Evolutionary conservation across 2,329 filamentous ascomycete genomes (phyloP), one percentile per base, ranked within the genome.

Genomic region (Clonostachys sp.): DNA sequence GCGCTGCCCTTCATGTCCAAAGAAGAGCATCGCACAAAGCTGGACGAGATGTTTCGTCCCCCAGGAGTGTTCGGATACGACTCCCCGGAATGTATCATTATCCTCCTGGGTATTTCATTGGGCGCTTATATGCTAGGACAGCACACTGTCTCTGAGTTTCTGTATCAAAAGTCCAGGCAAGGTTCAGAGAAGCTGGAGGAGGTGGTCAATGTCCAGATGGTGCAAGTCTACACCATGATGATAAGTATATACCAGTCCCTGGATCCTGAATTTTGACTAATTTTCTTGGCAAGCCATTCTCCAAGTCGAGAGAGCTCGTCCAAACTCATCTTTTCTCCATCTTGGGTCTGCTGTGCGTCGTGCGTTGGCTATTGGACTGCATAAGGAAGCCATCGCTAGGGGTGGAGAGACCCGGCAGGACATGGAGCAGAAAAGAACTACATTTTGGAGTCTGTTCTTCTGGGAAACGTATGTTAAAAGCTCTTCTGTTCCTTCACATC

Each of bases 221-320:
- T 73, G 5, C 71, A 73, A 48, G 60, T 72, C 7, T 61, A 68
- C 1, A 52, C 72, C 13, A 56, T 73, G 33, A 71, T 73, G 67
- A 73, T 73, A 68, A 70, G 70, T 52, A 34, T 41, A 4, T 12
- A 5, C 14, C 5, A 14, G 14, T 12, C 9, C 24, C 16, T 7
- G 16, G 3, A 3, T 13, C 17, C 14, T 12, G 10, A 38, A 33
- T 51, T 53, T 12, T 54, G 52, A 73, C 69, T 30, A 30, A 30
- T 9, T 30, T 30, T 3, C 24, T 30, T 30, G 24, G 24, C 24
- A 30, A 30, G 66, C 61, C 16, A 67, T 70, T 51, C 71, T 65
- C 42, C 68, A 73, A 40, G 65, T 62, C n/a, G 71, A 73, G 48
- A 63, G 65, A 48, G 70, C 69, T 2, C 57, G 66, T 2, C 70